Conservation (phyloP, 1,139 yeast genomes). For the Hyphopichia fennica region DNA sequence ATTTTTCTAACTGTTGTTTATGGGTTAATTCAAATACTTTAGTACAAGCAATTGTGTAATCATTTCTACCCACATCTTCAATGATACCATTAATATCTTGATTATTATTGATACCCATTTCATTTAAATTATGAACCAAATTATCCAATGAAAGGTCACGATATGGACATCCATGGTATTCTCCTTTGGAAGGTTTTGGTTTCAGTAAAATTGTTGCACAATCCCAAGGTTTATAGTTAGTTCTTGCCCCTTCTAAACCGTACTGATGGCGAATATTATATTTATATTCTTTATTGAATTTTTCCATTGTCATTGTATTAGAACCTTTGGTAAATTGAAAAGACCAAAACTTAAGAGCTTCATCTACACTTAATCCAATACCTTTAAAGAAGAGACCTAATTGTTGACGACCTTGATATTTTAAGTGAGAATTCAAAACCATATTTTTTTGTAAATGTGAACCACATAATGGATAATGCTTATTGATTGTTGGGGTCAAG, state of each 20-base stretch:
- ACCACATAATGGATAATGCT: slow-evolving; percentile 86
- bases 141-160: slow-evolving; percentile 68
- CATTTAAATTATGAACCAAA: slow-evolving; percentile 53
- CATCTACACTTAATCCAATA: slow-evolving; percentile 83
- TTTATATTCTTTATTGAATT: slow-evolving; percentile 81
- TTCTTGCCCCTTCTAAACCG: slow-evolving; percentile 89
- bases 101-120: slow-evolving; percentile 70
- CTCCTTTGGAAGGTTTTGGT: slow-evolving; percentile 70
- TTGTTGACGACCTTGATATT: slow-evolving; percentile 83
- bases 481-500: slow-evolving; percentile 50
- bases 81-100: slow-evolving; percentile 61
- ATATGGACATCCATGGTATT: slow-evolving; percentile 92
- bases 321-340: slow-evolving; percentile 63
- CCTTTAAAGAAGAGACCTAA: slow-evolving; percentile 83
- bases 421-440: slow-evolving; percentile 65
- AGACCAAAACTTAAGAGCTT: slow-evolving; percentile 85
- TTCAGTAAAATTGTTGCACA: slow-evolving; percentile 75
- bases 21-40: slow-evolving; percentile 84
- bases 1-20: slow-evolving; percentile 41
- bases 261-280: slow-evolving; percentile 87
- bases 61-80: slow-evolving; percentile 64
- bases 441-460: slow-evolving; percentile 64
- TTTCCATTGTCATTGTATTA: slow-evolving; percentile 57
- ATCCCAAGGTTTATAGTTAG: slow-evolving; percentile 82
- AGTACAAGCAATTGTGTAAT: slow-evolving; percentile 86